These are phyloP conservation scores for Arthrobotrys pseudoclavata DNA, from an alignment of 2,329 filamentous ascomycete species.

Conservation along the genomic window DNA sequence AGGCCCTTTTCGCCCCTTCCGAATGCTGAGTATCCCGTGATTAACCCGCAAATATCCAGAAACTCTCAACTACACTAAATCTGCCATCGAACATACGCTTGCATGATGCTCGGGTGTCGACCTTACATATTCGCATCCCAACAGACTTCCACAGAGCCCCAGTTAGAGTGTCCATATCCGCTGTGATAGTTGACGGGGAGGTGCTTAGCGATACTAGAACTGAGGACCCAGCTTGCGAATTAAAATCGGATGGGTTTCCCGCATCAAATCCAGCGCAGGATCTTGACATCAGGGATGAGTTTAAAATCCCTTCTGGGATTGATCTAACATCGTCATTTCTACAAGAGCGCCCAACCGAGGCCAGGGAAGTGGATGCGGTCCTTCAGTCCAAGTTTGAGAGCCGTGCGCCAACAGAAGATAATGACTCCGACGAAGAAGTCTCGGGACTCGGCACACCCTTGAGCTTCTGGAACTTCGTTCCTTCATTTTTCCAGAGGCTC, in stretches of 20 bases:
- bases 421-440: constrained; percentile 73
- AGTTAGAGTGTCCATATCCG: constrained; percentile 84
- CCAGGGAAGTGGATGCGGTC: constrained; percentile 75
- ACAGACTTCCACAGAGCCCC: constrained; percentile 88
- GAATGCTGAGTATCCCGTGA: constrained; percentile 7
- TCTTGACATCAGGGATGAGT: constrained; percentile 64
- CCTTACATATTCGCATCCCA: constrained; percentile 84
- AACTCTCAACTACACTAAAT: constrained; percentile 80
- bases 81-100: constrained; percentile 80
- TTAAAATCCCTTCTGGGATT: constrained; percentile 75
- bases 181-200: constrained; percentile 78
- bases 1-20: constrained; percentile 65
- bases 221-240: constrained; percentile 44
- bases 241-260: neutral
- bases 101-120: constrained; percentile 79
- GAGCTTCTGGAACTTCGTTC: constrained; percentile 78
- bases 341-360: constrained; percentile 77
- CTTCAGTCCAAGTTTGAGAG: constrained; percentile 71
- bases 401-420: constrained; percentile 74
- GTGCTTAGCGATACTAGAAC: constrained; percentile 68
- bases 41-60: constrained; percentile 70
- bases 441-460: constrained; percentile 79
- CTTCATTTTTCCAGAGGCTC: constrained; percentile 79
- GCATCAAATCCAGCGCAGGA: neutral
- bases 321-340: constrained; percentile 84